Base-by-base conservation (phyloP, 2,329 filamentous ascomycete genomes). In the Colletotrichum melonis region DNA sequence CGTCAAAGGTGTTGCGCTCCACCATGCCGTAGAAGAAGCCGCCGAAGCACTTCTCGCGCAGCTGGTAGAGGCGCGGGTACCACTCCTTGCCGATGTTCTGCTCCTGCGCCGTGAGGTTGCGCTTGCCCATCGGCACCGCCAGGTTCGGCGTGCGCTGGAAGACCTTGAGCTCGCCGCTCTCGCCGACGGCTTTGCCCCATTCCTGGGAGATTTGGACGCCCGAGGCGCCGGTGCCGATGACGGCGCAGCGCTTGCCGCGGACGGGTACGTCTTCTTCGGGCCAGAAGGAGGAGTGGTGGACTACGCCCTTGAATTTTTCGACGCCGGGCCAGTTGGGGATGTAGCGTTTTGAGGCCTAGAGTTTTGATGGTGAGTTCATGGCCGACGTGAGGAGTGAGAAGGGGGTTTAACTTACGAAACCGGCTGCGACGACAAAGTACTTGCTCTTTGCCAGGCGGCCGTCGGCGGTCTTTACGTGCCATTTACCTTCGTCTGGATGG, bases 141-240 rank as follows among this genome's bases (percentile, higher is more conserved):
- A 92, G 82, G 72, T 93, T 93, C 0, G 92, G 92, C 1, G 91
- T 93, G 12, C 92, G 87, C 76, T 93, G 91, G 79, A 93, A 92
- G 46, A 93, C 89, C 3, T 82, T 86, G 28, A 93, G 75, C 1
- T 87, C 80, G 6, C 83, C 85, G 0, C 87, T 89, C 14, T 84
- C 78, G 2, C 87, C 87, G 19, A 74, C 72, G 6, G 55, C 35
- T 26, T 63, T 49, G 2, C 86, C 88, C 80, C 88, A 88, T 66
- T 89, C 90, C 75, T 93, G 91, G 0, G 88, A 86, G 56, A 92
- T 88, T 76, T 93, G 91, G 1, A 93, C 87, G 1, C 91, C 91
- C 0, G 90, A 90, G 0, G 91, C 89, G 1, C 91, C 91, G 0
- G 90, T 92, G 14, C 92, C 91, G 42, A 93, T 88, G 69, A 93